Conservation (phyloP, 2,329 filamentous ascomycete genomes). For the Massarina eburnea region DNA sequence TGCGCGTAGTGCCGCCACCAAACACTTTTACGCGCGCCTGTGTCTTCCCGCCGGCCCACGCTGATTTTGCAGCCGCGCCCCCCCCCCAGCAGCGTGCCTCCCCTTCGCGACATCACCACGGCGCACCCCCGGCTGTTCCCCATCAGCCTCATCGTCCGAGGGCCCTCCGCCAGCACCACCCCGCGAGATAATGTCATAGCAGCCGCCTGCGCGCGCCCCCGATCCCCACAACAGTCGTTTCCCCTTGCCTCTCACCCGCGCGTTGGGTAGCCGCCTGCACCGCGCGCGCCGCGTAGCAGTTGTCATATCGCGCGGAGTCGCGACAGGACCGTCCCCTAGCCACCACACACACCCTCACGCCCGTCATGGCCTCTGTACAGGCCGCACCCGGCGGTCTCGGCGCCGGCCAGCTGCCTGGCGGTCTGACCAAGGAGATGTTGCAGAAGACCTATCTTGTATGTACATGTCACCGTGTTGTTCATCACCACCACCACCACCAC, state of each 20-base stretch:
- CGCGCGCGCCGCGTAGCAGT: conserved; percentile 21
- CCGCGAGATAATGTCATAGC: conserved; percentile 41
- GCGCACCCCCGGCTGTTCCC: conserved; percentile 28
- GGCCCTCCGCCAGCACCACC: conserved; percentile 28
- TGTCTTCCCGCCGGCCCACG: conserved; percentile 22
- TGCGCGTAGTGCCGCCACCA: conserved; percentile 34
- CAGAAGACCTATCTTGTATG: conserved; percentile 72
- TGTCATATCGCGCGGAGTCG: conserved; percentile 10
- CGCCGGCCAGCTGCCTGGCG: conserved; percentile 62
- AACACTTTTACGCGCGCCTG: conserved; percentile 29
- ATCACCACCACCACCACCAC: conserved; percentile 3
- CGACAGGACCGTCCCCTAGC: conserved; percentile 19
- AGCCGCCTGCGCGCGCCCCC: conserved; percentile 25
- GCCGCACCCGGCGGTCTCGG: conserved; percentile 68
- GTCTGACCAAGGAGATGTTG: conserved; percentile 74
- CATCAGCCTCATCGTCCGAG: conserved; percentile 34
- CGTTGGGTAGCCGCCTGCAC: conserved; percentile 17
- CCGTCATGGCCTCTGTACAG: conserved; percentile 77
- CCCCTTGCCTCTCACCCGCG: conserved; percentile 23
- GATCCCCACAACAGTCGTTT: conserved; percentile 26
- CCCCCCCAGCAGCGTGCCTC: conserved; percentile 31
- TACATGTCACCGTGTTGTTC: conserved; percentile 12
- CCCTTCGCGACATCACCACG: conserved; percentile 35
- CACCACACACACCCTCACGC: conserved; percentile 13
- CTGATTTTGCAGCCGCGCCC: conserved; percentile 31